These are phyloP conservation scores for Acidiella bohemica DNA, from an alignment of 495 filamentous ascomycete genomes.

Conservation along the genomic window DNA sequence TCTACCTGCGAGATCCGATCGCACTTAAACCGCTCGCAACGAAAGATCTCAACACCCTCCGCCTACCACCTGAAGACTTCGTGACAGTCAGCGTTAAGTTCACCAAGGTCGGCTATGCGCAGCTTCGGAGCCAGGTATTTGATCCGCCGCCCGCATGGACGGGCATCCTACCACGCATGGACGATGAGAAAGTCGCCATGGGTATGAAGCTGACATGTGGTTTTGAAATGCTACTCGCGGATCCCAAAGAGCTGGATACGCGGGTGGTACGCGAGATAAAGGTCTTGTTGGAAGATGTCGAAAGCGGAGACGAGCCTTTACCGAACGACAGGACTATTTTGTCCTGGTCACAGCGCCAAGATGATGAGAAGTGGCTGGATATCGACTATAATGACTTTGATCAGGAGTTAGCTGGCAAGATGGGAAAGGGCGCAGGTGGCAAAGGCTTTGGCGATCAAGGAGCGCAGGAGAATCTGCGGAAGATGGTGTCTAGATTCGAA, in stretches of 20 bases:
- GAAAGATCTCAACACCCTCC: slow-evolving; percentile 32
- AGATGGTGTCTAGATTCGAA: slow-evolving; percentile 84
- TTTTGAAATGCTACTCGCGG: slow-evolving; percentile 72
- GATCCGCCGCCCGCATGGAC: slow-evolving; percentile 50
- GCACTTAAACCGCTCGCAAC: slow-evolving; percentile 54
- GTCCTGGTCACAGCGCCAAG: slow-evolving; percentile 52
- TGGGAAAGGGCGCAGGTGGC: slow-evolving; percentile 1
- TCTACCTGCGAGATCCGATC: slow-evolving; percentile 82
- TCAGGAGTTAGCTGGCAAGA: slow-evolving; percentile 50
- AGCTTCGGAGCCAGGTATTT: slow-evolving; percentile 84
- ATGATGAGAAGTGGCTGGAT: slow-evolving; percentile 86
- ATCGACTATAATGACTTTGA: slow-evolving; percentile 86
- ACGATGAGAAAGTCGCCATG: slow-evolving; percentile 41
- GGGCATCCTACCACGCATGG: slow-evolving; percentile 26
- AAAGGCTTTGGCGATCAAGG: slow-evolving; percentile 58
- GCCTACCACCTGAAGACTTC: slow-evolving; percentile 63
- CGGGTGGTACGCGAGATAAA: slow-evolving; percentile 56
- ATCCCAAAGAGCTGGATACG: slow-evolving; percentile 52
- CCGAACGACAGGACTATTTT: slow-evolving; percentile 63
- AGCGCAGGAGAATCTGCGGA: slow-evolving; percentile 70
- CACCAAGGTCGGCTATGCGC: slow-evolving; percentile 80
- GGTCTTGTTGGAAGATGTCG: slow-evolving; percentile 59
- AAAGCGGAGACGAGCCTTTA: slow-evolving; percentile 43
- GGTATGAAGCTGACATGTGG: slow-evolving; percentile 87
- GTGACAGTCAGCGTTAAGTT: slow-evolving; percentile 67